Evolutionary conservation across 164 flowering plant genomes (phyloP).

Genomic region (Echeveria elegans): DNA sequence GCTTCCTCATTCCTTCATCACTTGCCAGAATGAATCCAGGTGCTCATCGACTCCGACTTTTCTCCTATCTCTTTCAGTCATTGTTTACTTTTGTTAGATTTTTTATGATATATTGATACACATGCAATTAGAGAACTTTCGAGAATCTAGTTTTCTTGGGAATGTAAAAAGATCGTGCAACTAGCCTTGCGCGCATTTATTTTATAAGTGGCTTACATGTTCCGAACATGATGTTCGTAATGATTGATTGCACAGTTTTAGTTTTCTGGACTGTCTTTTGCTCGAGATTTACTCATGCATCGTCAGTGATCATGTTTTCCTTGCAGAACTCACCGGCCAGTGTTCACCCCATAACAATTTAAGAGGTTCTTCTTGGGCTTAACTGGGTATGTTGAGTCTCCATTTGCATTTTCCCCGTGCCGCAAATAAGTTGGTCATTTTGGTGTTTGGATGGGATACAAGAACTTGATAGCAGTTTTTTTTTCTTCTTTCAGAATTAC

Average conservation of each 20-base stretch:
- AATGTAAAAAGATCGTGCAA: neutral
- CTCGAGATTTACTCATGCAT: neutral
- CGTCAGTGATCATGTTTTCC: neutral
- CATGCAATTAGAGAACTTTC: neutral
- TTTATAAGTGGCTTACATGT: neutral
- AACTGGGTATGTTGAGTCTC: slow-evolving; percentile 36
- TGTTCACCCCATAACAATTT: slow-evolving; percentile 22
- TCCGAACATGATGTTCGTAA: too few species aligned
- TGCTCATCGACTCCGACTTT: neutral
- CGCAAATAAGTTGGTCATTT: too few species aligned
- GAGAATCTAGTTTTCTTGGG: neutral
- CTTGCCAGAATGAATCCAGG: slow-evolving; percentile 19
- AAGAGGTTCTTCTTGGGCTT: slow-evolving; percentile 28
- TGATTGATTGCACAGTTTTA: neutral
- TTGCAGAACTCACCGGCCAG: slow-evolving; percentile 20
- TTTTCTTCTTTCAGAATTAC: slow-evolving; percentile 24
- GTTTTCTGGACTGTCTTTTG: neutral
- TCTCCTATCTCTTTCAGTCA: neutral
- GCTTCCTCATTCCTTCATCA: slow-evolving; percentile 29
- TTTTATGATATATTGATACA: neutral
- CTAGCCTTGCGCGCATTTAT: neutral
- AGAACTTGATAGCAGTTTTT: neutral
- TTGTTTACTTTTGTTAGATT: neutral
- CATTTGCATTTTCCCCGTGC: too few species aligned
- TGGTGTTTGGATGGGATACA: neutral